Conservation (phyloP, 2,329 filamentous ascomycete species). For the Rhytidhysteron rufulum region DNA sequence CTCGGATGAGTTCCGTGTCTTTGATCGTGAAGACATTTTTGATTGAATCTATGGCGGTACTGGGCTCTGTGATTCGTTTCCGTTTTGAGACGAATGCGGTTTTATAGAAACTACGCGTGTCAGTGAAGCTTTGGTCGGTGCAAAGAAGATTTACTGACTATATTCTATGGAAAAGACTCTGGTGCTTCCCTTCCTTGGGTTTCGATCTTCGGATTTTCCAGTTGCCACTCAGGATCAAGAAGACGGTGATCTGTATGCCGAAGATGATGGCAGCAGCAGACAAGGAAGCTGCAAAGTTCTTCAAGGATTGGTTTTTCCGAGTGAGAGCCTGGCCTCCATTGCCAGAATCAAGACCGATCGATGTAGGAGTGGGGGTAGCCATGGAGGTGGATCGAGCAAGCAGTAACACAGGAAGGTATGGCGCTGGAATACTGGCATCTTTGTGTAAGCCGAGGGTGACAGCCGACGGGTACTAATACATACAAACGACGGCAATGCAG, state of each 20-base stretch:
- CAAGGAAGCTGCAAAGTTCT: constrained; percentile 34
- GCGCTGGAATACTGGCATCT: not conserved
- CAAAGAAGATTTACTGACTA: constrained; percentile 23
- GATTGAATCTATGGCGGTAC: constrained; percentile 33
- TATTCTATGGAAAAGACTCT: constrained; percentile 35
- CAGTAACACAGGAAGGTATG: not conserved
- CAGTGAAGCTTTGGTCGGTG: constrained; percentile 8
- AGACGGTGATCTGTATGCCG: constrained; percentile 28
- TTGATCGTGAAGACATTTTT: constrained; percentile 60
- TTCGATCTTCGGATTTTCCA: constrained; percentile 27
- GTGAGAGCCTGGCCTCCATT: not conserved
- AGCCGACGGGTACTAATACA: no score
- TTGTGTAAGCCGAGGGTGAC: not conserved
- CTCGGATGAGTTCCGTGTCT: constrained; percentile 83
- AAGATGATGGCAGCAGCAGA: constrained; percentile 33
- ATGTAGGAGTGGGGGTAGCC: not conserved
- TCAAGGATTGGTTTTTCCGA: constrained; percentile 5
- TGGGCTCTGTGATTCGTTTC: constrained; percentile 30
- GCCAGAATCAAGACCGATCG: not conserved
- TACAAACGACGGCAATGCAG: no score
- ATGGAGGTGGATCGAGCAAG: not conserved
- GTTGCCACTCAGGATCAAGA: constrained; percentile 35
- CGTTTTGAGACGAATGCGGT: constrained; percentile 34
- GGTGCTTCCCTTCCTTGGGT: constrained; percentile 3
- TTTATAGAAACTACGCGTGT: constrained; percentile 34